Conservation (phyloP, 345 rosid genomes). For the Boechera divaricarpa region DNA sequence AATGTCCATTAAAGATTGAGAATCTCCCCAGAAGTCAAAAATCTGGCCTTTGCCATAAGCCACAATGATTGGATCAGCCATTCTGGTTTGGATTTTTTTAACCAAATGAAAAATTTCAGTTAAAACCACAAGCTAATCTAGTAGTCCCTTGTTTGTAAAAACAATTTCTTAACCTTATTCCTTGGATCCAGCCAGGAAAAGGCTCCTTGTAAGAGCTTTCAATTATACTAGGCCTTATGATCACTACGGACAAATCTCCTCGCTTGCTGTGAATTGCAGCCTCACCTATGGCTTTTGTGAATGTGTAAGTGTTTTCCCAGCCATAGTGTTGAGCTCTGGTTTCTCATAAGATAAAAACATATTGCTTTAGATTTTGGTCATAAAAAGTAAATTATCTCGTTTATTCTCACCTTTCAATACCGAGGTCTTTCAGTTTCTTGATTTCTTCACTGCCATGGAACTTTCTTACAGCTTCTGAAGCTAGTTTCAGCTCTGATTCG, state of each 20-base stretch:
- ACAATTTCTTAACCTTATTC: slow-evolving; percentile 40
- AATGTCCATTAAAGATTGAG: slow-evolving; percentile 31
- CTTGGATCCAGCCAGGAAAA: slow-evolving; percentile 95
- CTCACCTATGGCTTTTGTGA: slow-evolving; percentile 93
- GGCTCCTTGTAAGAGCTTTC: slow-evolving; percentile 88
- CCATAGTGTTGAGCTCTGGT: slow-evolving; percentile 72
- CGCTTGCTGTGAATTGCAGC: slow-evolving; percentile 55
- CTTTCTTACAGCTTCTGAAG: slow-evolving; percentile 31
- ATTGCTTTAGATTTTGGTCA: not conserved
- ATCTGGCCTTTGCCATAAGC: slow-evolving; percentile 49
- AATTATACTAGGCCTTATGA: slow-evolving; percentile 67
- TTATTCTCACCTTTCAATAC: slow-evolving; percentile 46
- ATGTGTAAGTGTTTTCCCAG: slow-evolving; percentile 87
- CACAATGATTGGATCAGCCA: slow-evolving; percentile 49
- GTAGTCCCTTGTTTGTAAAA: not conserved
- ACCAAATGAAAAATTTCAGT: not conserved
- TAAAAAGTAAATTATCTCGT: not conserved
- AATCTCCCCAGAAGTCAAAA: slow-evolving; percentile 40
- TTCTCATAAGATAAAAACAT: not conserved
- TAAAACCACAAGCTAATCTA: not conserved
- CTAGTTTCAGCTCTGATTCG: slow-evolving; percentile 52
- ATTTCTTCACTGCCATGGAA: slow-evolving; percentile 25
- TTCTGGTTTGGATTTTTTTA: slow-evolving; percentile 14
- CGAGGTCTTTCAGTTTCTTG: slow-evolving; percentile 49
- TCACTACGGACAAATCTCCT: slow-evolving; percentile 57